Percentiles rank a stretch among this genome's conserved stretches.
Evolutionary conservation across 2,329 filamentous ascomycete species (phyloP).

Genomic region (Plectosphaerella plurivora): DNA sequence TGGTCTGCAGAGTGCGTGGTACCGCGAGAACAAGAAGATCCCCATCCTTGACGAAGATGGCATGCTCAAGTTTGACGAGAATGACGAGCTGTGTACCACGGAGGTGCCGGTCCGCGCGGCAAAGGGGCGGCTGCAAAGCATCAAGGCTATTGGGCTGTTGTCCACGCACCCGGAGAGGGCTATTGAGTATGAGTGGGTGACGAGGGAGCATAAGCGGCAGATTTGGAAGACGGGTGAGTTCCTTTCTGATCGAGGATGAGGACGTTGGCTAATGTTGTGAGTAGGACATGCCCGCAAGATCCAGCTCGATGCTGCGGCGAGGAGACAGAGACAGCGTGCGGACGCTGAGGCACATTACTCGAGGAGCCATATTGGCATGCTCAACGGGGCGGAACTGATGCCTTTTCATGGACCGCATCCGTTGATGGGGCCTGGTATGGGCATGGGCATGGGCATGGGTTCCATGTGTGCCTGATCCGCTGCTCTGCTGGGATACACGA

Average conservation of each 20-base stretch:
- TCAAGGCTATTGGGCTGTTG: slow-evolving; percentile 20
- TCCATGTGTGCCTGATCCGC: background rate
- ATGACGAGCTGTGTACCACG: slow-evolving; percentile 11
- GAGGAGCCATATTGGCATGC: background rate
- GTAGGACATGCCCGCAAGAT: slow-evolving; percentile 10
- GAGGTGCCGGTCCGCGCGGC: slow-evolving; percentile 15
- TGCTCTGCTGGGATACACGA: background rate
- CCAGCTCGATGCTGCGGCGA: slow-evolving; percentile 10
- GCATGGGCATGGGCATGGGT: background rate
- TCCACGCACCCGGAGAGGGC: slow-evolving; percentile 28
- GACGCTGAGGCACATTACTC: background rate
- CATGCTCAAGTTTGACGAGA: slow-evolving; percentile 12
- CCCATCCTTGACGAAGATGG: slow-evolving; percentile 10
- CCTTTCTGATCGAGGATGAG: background rate
- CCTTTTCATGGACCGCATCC: background rate
- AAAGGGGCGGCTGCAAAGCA: slow-evolving; percentile 12
- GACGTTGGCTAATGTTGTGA: background rate
- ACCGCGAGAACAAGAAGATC: slow-evolving; percentile 16
- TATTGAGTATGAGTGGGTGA: slow-evolving; percentile 25
- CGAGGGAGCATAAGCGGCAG: slow-evolving; percentile 13
- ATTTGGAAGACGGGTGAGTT: slow-evolving; percentile 22
- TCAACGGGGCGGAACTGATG: background rate
- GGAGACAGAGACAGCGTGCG: slow-evolving; percentile 7
- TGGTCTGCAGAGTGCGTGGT: slow-evolving; percentile 12
- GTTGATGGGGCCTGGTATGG: background rate